These are phyloP conservation scores for Neonectria neomacrospora DNA, from an alignment of 2,329 filamentous ascomycete genomes.

Conservation along the genomic window DNA sequence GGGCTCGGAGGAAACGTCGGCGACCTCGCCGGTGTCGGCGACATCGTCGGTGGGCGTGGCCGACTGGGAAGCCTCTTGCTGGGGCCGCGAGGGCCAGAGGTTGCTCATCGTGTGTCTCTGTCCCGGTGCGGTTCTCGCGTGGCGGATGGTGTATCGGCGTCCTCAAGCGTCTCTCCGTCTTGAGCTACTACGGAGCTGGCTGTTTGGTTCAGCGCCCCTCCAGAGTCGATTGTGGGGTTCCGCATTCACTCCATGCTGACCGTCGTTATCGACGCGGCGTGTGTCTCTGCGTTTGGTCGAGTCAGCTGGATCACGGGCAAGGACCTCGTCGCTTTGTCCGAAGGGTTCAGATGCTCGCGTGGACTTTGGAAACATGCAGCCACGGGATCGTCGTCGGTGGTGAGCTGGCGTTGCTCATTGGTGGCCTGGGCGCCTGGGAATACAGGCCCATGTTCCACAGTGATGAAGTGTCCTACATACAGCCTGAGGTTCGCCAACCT, in stretches of 20 bases:
- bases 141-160: slow-evolving; percentile 5
- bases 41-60: slow-evolving; percentile 51
- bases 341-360: slow-evolving; percentile 21
- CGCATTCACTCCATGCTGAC: slow-evolving; percentile 28
- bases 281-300: slow-evolving; percentile 13
- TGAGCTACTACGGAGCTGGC: slow-evolving; percentile 20
- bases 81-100: slow-evolving; percentile 54
- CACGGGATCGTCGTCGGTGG: slow-evolving; percentile 30
- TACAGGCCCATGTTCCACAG: slow-evolving; percentile 22
- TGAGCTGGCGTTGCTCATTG: slow-evolving; percentile 37
- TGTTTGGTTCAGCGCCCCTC: slow-evolving; percentile 39
- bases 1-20: slow-evolving; percentile 48
- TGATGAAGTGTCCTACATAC: slow-evolving; percentile 20
- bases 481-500: neutral
- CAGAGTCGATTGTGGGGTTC: slow-evolving; percentile 33
- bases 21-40: slow-evolving; percentile 54
- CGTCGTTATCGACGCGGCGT: slow-evolving; percentile 25
- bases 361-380: slow-evolving; percentile 31
- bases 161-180: slow-evolving; percentile 16
- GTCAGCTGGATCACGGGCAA: neutral
- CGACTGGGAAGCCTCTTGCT: slow-evolving; percentile 47
- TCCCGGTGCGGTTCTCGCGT: slow-evolving; percentile 14
- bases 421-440: slow-evolving; percentile 29
- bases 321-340: slow-evolving; percentile 9
- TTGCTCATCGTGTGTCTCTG: slow-evolving; percentile 57